These are phyloP conservation scores for Phytophthora pisi DNA, from an alignment of 352 stramenopile species.

Conservation along the genomic window DNA sequence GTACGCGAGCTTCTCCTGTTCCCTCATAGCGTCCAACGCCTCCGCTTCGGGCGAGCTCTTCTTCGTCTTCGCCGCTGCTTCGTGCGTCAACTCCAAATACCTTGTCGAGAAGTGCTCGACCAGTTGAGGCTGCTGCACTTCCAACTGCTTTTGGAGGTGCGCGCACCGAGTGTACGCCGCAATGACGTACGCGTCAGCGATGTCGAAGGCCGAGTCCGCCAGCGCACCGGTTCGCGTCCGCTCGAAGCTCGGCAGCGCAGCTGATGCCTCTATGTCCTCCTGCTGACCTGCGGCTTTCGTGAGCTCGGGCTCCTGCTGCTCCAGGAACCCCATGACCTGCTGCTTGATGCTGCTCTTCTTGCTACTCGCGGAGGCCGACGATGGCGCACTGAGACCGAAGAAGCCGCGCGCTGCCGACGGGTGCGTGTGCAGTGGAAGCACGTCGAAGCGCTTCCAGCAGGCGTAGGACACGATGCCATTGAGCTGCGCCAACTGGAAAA, in stretches of 20 bases:
- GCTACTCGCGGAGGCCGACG: conserved; percentile 24
- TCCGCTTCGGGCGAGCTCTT: conserved; percentile 46
- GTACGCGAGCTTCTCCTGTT: conserved; percentile 40
- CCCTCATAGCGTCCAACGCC: conserved; percentile 43
- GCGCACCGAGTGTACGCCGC: conserved; percentile 65
- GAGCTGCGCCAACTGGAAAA: conserved; percentile 88
- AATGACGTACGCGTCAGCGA: conserved; percentile 85
- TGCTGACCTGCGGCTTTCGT: conserved; percentile 2
- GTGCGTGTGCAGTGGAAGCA: conserved; percentile 66
- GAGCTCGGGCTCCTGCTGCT: conserved; percentile 50
- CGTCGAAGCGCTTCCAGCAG: conserved; percentile 69
- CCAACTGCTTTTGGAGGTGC: conserved; percentile 55
- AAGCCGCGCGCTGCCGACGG: conserved; percentile 75
- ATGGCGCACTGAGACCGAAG: conserved; percentile 43
- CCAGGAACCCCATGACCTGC: conserved; percentile 71
- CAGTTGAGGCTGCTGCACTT: conserved; percentile 31
- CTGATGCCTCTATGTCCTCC: conserved; percentile 13
- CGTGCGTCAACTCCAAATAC: conserved; percentile 49
- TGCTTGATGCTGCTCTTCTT: conserved; percentile 66
- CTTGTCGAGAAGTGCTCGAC: conserved; percentile 40
- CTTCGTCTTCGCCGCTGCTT: conserved; percentile 34
- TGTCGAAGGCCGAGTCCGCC: conserved; percentile 69
- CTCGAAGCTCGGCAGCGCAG: conserved; percentile 29
- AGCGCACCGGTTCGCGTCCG: conserved; percentile 45
- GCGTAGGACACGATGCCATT: conserved; percentile 86